These are phyloP conservation scores for Pinguiococcus pyrenoidosus DNA, from an alignment of 108 stramenopile species.

Conservation along the genomic window DNA sequence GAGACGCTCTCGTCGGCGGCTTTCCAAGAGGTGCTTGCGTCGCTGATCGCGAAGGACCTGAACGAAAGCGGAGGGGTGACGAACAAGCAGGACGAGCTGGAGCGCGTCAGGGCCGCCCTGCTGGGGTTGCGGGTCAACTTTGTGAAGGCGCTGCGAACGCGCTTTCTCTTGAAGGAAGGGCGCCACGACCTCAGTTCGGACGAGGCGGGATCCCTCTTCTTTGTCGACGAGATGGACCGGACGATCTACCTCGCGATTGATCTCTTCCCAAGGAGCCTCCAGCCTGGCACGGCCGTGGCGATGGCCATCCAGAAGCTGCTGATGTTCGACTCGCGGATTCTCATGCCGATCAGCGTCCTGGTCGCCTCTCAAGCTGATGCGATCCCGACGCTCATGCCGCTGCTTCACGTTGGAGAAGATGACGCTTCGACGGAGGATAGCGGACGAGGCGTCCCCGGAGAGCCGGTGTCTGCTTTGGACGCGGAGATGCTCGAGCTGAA, in stretches of 20 bases:
- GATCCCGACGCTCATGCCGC: not conserved
- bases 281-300: no score
- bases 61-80: no score
- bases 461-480: constrained; percentile 6
- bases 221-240: constrained; percentile 4
- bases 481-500: constrained; percentile 8
- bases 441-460: constrained; percentile 5
- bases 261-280: no score
- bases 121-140: constrained; percentile 7
- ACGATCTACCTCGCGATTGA: no score
- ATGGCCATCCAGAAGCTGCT: no score
- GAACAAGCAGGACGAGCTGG: not conserved
- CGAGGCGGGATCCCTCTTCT: constrained; percentile 7
- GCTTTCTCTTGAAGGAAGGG: constrained; percentile 3
- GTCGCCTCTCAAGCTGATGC: not conserved
- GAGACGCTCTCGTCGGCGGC: no score
- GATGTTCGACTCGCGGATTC: no score
- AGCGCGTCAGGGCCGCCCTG: not conserved
- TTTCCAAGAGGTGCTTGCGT: no score
- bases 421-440: not conserved
- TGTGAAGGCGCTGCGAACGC: constrained; percentile 7
- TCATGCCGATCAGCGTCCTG: no score
- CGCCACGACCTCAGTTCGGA: constrained; percentile 14
- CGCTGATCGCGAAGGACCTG: no score
- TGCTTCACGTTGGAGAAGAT: constrained; percentile 1